Conservation (phyloP, 805 yeast genomes). For the Zygotorulaspora florentina region DNA sequence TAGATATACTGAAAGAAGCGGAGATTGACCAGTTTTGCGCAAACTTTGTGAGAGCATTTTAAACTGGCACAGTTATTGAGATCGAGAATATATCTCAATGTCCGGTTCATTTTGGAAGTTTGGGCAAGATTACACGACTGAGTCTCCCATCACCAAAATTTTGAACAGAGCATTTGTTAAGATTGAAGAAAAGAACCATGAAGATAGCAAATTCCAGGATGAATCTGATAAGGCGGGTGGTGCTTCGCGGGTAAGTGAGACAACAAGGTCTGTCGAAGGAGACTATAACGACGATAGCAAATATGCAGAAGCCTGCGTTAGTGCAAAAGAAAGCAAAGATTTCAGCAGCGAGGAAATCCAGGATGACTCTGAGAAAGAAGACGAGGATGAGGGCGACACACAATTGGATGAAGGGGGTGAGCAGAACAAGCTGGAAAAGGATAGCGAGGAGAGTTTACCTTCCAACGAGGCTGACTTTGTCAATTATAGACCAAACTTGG, state of each 20-base stretch:
- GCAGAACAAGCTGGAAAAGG: slow-evolving; percentile 30
- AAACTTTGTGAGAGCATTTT: background rate
- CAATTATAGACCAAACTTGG: slow-evolving; percentile 40
- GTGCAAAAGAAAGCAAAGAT: slow-evolving; percentile 33
- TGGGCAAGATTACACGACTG: slow-evolving; percentile 52
- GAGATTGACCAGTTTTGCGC: background rate
- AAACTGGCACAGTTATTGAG: background rate
- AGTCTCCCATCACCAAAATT: slow-evolving; percentile 51
- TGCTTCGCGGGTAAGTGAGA: slow-evolving; percentile 18
- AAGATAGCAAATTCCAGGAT: slow-evolving; percentile 4
- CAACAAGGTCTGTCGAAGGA: background rate
- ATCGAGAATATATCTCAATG: slow-evolving; percentile 23
- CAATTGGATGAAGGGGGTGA: slow-evolving; percentile 7
- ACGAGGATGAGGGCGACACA: slow-evolving; percentile 3
- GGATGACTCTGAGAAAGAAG: slow-evolving; percentile 11
- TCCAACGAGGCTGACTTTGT: slow-evolving; percentile 34
- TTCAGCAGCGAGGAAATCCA: slow-evolving; percentile 17
- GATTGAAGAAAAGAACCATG: slow-evolving; percentile 15
- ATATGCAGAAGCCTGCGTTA: slow-evolving; percentile 27
- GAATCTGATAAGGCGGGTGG: slow-evolving; percentile 22
- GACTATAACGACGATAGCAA: slow-evolving; percentile 25
- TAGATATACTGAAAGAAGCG: background rate
- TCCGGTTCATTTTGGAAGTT: slow-evolving; percentile 56
- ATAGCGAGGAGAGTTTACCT: slow-evolving; percentile 28
- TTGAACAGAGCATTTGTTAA: slow-evolving; percentile 37